A percentile compares a stretch with the other conserved stretches of the same genome.
Conservation (phyloP, 2,329 filamentous ascomycete genomes). For the Diaporthe citrichinensis region DNA sequence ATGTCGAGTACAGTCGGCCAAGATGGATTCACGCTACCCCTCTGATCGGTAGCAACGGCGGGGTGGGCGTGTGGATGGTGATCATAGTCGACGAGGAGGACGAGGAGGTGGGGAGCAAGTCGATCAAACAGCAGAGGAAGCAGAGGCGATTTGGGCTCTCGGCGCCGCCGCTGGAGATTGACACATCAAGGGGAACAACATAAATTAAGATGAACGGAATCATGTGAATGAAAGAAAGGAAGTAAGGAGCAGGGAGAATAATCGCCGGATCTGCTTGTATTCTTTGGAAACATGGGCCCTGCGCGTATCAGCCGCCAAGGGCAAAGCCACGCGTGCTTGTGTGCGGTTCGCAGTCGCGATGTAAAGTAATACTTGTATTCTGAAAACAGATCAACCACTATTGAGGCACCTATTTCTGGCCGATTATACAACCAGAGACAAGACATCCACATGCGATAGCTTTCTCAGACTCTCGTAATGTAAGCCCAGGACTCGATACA, state of each 20-base stretch:
- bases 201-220: not conserved
- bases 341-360: not conserved
- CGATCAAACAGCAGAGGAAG: not conserved
- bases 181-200: not conserved
- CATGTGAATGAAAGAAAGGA: too few relatives aligned
- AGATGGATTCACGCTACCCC: slow-evolving; percentile 88
- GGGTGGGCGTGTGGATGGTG: slow-evolving; percentile 85
- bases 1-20: slow-evolving; percentile 64
- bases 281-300: not conserved
- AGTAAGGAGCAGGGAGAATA: not conserved
- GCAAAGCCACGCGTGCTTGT: not conserved
- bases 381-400: not conserved
- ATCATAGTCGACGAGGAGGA: slow-evolving; percentile 77
- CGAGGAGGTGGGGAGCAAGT: not conserved
- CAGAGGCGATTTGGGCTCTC: slow-evolving; percentile 10
- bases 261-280: not conserved
- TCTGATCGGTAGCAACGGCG: slow-evolving; percentile 74
- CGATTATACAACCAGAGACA: not conserved
- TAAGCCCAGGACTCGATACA: too few relatives aligned
- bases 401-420: not conserved
- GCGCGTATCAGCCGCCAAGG: not conserved
- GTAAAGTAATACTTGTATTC: not conserved
- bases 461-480: too few relatives aligned
- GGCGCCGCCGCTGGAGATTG: not conserved
- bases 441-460: not conserved